A percentile compares a stretch with the other conserved stretches of the same genome.
phyloP scores from a whole-genome alignment of 2,329 filamentous ascomycete species.

The Curvularia spicifera region DNA sequence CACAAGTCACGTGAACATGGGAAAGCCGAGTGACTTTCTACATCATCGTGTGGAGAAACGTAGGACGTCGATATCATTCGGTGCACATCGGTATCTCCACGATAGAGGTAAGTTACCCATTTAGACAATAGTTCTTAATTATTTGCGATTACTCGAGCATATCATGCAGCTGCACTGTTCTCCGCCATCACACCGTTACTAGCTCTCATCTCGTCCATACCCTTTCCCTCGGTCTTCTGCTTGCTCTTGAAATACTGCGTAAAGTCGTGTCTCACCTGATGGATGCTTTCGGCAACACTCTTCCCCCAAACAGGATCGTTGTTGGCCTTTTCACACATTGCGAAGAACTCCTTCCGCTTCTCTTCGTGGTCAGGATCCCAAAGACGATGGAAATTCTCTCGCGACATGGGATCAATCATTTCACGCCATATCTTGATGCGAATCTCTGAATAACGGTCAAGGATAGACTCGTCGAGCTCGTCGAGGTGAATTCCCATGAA shows the following conservation, averaged over 20 bases:
- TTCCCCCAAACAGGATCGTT: constrained; percentile 41
- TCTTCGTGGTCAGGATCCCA: constrained; percentile 39
- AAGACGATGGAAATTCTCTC: constrained; percentile 51
- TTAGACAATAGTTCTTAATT: not conserved
- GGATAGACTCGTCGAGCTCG: constrained; percentile 43
- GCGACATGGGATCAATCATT: constrained; percentile 47
- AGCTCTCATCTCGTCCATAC: constrained; percentile 6
- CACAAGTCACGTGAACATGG: no score
- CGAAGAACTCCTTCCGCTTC: constrained; percentile 44
- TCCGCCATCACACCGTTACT: constrained; percentile 11
- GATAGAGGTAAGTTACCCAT: no score
- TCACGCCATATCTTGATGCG: constrained; percentile 45
- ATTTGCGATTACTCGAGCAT: not conserved
- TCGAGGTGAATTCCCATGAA: constrained; percentile 51
- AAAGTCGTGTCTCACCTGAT: constrained; percentile 43
- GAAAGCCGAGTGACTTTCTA: no score
- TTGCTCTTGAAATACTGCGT: constrained; percentile 47
- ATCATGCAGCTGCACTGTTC: constrained; percentile 16
- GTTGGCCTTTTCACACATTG: constrained; percentile 40
- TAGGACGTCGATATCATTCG: not conserved
- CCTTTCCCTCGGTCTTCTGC: constrained; percentile 13
- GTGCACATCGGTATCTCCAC: not conserved
- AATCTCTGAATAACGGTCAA: constrained; percentile 45
- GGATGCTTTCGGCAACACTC: constrained; percentile 32
- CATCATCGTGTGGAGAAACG: no score